These are phyloP conservation scores for Shiraia bambusicola DNA, from an alignment of 2,329 filamentous ascomycete genomes.

Conservation along the genomic window DNA sequence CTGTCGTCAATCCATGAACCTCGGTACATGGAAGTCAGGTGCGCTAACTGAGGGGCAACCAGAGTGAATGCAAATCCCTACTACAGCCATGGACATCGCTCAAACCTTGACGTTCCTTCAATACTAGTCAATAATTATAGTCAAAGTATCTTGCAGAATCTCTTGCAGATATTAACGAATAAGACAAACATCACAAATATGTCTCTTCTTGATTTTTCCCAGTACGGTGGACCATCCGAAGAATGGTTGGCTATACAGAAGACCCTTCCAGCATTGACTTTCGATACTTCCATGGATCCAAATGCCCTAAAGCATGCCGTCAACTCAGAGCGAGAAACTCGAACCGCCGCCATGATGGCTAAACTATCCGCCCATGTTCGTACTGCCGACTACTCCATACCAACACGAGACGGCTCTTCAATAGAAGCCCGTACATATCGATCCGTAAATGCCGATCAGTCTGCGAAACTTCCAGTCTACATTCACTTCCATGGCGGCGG, in stretches of 20 bases:
- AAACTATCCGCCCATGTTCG: constrained; percentile 25
- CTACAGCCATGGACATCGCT: too few species aligned
- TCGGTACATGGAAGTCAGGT: constrained; percentile 8
- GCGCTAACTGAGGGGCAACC: constrained; percentile 13
- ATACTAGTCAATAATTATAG: too few species aligned
- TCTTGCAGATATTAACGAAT: too few species aligned
- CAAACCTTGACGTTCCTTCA: too few species aligned
- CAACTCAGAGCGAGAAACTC: constrained; percentile 25
- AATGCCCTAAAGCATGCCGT: constrained; percentile 15
- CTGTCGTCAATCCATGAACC: constrained; percentile 2
- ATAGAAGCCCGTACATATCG: constrained; percentile 54
- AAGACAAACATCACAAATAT: background rate
- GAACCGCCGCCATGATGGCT: constrained; percentile 21
- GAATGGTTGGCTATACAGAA: constrained; percentile 39
- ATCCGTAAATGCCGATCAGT: constrained; percentile 33
- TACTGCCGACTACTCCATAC: constrained; percentile 32
- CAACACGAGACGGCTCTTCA: constrained; percentile 48
- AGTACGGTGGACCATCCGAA: constrained; percentile 33
- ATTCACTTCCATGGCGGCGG: constrained; percentile 57
- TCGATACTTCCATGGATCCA: constrained; percentile 24
- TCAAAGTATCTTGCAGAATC: too few species aligned
- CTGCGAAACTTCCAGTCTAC: constrained; percentile 51
- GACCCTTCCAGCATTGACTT: constrained; percentile 24
- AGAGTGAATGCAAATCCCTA: too few species aligned
- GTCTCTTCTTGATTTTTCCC: constrained; percentile 24